Percentiles rank a stretch among this genome's conserved stretches.
Conservation (phyloP, 345 rosid species). For the Punica granatum region DNA sequence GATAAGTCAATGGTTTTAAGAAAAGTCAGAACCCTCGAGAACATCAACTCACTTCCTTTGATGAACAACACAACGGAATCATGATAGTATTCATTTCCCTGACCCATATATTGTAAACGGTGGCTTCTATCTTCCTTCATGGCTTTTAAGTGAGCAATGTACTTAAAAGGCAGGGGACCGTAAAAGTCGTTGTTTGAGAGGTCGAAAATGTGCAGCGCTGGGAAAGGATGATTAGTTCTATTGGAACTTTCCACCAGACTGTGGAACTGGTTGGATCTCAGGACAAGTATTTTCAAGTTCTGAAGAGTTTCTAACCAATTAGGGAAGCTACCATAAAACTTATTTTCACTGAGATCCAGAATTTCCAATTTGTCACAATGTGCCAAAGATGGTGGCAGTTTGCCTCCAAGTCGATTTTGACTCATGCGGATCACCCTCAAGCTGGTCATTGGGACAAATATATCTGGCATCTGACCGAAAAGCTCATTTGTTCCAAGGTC, state of each 20-base stretch:
- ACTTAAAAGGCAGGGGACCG: background rate
- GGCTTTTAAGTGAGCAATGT: background rate
- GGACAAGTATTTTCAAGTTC: background rate
- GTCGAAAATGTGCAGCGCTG: constrained; percentile 1
- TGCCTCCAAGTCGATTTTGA: constrained; percentile 8
- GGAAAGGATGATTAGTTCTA: background rate
- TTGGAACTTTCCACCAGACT: background rate
- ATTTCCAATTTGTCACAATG: constrained; percentile 10
- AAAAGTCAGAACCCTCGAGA: background rate
- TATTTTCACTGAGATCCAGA: constrained; percentile 11
- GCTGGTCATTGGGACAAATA: background rate
- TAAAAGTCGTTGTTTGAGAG: constrained; percentile 3
- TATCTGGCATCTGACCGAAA: constrained; percentile 6
- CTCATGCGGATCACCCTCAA: constrained; percentile 4
- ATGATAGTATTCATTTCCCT: background rate
- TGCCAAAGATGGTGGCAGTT: constrained; percentile 8
- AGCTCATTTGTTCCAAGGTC: constrained; percentile 2
- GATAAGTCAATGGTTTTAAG: constrained; percentile 10
- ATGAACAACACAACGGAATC: background rate
- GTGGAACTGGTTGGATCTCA: constrained; percentile 7
- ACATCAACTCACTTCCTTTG: constrained; percentile 9
- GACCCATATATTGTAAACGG: background rate
- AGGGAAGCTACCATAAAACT: constrained; percentile 1
- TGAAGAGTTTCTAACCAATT: constrained; percentile 7
- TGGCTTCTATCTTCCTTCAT: background rate